Evolutionary conservation across 2,329 filamentous ascomycete genomes (phyloP), one percentile per base, ranked within the genome.

Genomic region (Colletotrichum tropicicola): DNA sequence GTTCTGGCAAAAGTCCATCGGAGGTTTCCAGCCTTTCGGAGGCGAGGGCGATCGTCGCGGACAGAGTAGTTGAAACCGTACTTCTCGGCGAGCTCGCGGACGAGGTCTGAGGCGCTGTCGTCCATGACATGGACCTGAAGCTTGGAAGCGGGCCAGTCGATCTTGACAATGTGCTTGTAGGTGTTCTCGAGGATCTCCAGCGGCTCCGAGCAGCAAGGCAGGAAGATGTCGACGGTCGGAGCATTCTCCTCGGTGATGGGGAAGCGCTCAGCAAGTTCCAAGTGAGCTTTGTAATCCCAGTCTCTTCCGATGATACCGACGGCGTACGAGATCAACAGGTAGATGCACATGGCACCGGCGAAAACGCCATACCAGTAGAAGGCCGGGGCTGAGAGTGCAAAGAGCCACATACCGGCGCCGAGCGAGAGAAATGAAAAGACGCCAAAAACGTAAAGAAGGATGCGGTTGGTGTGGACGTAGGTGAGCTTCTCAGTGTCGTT

Each of bases 381-480:
- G 30, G 73, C 71, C 19, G 72, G 70, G 6, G 75, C 72, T 47
- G 75, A 76, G 9, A 78, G 68, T 30, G 75, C 73, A 58, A 80
- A 80, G 5, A 80, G 71, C 78, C 79, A 80, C 77, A 80, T 79
- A 43, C 79, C 79, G 5, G 74, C 78, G 6, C 76, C 77, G n/a
- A 81, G 71, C 12, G 73, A 74, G 10, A 80, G 69, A 64, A 80
- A 79, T 8, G 78, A 78, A 47, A 80, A 72, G 39, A 80, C 70
- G 19, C 78, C 79, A 44, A 79, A 77, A 43, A 77, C 67, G 68
- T 80, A 78, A n/a, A 81, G 71, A 0, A 75, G 74, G 5, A 78
- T 68, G 10, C 79, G 73, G 67, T 80, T 80, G 9, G 79, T 80
- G 48, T 74, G 71, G 23, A 80, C 65, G 57, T 80, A 80, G 19